These are phyloP conservation scores for Penicillium roqueforti DNA, from an alignment of 495 filamentous ascomycete species.

Conservation along the genomic window DNA sequence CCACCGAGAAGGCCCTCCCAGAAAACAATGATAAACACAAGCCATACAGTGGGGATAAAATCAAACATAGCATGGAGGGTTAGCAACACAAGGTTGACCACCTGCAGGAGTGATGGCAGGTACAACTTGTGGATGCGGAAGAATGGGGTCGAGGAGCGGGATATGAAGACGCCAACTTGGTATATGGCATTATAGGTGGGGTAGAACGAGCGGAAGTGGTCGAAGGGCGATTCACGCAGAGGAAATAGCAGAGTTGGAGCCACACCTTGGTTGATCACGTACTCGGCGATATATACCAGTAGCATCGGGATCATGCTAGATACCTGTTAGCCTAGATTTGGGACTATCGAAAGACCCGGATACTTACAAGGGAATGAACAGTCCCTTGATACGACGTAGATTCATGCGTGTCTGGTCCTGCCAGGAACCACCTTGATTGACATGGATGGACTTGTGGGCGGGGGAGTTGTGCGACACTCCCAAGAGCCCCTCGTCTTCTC, in stretches of 20 bases:
- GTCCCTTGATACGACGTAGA: conserved; percentile 45
- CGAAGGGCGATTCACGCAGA: conserved; percentile 67
- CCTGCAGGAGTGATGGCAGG: conserved; percentile 76
- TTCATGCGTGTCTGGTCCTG: conserved; percentile 45
- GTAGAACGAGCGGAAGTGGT: conserved; percentile 80
- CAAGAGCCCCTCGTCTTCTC: conserved; percentile 40
- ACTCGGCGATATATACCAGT: conserved; percentile 91
- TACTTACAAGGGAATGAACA: conserved; percentile 66
- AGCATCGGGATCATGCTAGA: conserved; percentile 82
- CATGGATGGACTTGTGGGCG: conserved; percentile 20
- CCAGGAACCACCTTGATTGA: conserved; percentile 6
- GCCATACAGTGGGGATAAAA: conserved; percentile 77
- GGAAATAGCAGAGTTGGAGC: conserved; percentile 87
- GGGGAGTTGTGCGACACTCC: conserved; percentile 24
- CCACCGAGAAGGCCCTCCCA: conserved; percentile 95
- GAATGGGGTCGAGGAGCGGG: conserved; percentile 84
- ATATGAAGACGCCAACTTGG: conserved; percentile 90
- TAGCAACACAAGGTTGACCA: conserved; percentile 69
- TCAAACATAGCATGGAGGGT: conserved; percentile 69
- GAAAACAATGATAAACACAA: conserved; percentile 81
- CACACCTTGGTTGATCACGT: conserved; percentile 93
- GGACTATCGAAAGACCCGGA: too few relatives aligned
- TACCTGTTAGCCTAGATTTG: conserved; percentile 22
- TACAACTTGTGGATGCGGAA: conserved; percentile 78
- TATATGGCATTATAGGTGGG: conserved; percentile 91